Conservation (phyloP, 768 basidiomycete species). For the Sporobolomyces pararoseus region DNA sequence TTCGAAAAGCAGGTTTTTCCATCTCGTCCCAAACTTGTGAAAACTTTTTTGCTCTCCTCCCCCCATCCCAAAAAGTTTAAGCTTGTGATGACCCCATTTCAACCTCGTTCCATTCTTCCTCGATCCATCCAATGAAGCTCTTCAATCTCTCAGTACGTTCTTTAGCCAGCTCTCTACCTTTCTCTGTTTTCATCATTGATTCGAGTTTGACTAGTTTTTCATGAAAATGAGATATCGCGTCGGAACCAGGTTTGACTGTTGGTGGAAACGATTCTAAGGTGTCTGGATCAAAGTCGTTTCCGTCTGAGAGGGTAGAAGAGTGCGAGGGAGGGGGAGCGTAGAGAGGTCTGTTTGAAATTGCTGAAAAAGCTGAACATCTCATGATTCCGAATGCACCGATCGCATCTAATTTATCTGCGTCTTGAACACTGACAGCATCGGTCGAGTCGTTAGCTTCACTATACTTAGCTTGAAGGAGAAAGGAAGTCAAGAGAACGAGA, state of each 20-base stretch:
- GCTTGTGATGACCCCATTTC: too few species aligned
- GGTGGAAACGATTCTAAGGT: background rate
- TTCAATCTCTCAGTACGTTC: constrained; percentile 22
- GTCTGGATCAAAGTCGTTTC: too few species aligned
- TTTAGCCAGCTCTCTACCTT: constrained; percentile 23
- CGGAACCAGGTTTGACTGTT: background rate
- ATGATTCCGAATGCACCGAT: constrained; percentile 42
- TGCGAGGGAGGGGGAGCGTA: constrained; percentile 10
- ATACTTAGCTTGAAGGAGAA: too few species aligned
- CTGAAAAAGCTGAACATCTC: constrained; percentile 44
- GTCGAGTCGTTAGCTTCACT: too few species aligned
- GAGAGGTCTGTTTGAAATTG: constrained; percentile 24
- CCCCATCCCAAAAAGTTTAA: too few species aligned
- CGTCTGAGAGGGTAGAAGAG: too few species aligned
- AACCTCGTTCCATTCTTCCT: constrained; percentile 31
- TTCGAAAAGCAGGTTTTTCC: too few species aligned
- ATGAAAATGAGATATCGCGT: constrained; percentile 42
- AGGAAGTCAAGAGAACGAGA: too few species aligned
- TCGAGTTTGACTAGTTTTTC: constrained; percentile 44
- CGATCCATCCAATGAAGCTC: constrained; percentile 15
- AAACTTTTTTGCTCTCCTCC: background rate
- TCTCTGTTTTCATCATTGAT: constrained; percentile 38
- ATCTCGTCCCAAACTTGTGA: background rate
- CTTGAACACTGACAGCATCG: constrained; percentile 29
- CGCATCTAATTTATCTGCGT: constrained; percentile 42